These are phyloP conservation scores for Paxillus involutus DNA, from an alignment of 768 basidiomycete species.

Conservation along the genomic window DNA sequence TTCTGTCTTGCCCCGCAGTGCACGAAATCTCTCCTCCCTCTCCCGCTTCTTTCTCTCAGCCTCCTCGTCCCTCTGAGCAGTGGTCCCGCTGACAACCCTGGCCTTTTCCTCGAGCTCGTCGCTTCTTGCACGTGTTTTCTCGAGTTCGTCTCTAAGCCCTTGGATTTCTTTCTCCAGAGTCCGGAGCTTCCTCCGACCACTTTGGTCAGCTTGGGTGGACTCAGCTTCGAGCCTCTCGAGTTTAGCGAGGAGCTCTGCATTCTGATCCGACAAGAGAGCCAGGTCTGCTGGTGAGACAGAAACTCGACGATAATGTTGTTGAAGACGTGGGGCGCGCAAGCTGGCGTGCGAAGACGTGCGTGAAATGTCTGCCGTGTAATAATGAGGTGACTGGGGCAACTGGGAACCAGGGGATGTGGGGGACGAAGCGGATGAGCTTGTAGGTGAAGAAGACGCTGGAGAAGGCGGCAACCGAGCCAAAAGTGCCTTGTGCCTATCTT, in stretches of 20 bases:
- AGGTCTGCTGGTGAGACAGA: conserved; percentile 71
- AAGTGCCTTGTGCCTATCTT: conserved; percentile 70
- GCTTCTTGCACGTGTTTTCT: conserved; percentile 68
- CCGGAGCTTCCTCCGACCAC: conserved; percentile 67
- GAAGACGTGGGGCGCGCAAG: conserved; percentile 20
- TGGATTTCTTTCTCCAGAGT: conserved; percentile 81
- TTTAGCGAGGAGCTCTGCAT: conserved; percentile 74
- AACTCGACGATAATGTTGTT: conserved; percentile 39
- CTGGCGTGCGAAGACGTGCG: conserved; percentile 18
- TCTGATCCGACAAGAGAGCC: conserved; percentile 75
- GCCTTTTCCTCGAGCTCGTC: conserved; percentile 72
- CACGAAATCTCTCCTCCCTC: conserved; percentile 53
- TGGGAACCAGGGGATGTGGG: conserved; percentile 27
- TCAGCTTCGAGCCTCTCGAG: conserved; percentile 77
- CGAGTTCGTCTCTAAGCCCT: conserved; percentile 70
- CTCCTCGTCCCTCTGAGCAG: conserved; percentile 29
- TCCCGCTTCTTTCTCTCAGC: conserved; percentile 29
- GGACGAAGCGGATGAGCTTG: conserved; percentile 18
- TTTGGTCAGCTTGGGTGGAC: conserved; percentile 60
- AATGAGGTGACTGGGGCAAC: conserved; percentile 33
- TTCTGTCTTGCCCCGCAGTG: conserved; percentile 43
- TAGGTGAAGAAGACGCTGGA: conserved; percentile 36
- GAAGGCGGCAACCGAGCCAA: conserved; percentile 61
- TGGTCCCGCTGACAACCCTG: conserved; percentile 35
- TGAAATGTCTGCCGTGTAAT: conserved; percentile 29